Evolutionary conservation across 176 grass and related monocot genomes (phyloP).

Genomic region (Elymus sibiricus): DNA sequence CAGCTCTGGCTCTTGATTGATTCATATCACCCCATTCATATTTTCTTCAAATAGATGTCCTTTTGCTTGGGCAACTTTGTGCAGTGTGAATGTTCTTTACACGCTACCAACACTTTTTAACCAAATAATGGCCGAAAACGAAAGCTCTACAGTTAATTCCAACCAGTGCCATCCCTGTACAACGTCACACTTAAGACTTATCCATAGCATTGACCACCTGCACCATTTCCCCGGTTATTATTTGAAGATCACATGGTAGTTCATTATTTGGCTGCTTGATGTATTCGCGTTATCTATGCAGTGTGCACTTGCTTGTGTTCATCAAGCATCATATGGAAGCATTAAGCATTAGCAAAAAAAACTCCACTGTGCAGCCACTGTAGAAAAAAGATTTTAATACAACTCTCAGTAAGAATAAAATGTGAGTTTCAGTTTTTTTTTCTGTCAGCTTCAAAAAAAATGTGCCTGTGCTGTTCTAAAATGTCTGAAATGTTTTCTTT

Average conservation of each 20-base stretch:
- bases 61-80: not conserved
- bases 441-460: not conserved
- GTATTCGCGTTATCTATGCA: not conserved
- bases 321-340: not conserved
- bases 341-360: not conserved
- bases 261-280: not conserved
- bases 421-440: too few relatives aligned
- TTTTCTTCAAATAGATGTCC: not conserved
- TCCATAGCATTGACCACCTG: not conserved
- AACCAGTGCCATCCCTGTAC: not conserved
- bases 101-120: not conserved
- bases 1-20: not conserved
- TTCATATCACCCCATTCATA: not conserved
- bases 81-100: not conserved
- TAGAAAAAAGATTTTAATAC: not conserved
- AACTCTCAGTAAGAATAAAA: not conserved
- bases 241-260: not conserved
- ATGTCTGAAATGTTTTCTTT: not conserved
- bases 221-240: not conserved
- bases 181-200: not conserved
- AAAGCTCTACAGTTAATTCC: not conserved
- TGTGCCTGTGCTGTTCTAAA: not conserved
- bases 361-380: not conserved
- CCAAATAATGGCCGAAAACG: not conserved
- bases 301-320: not conserved